These are phyloP conservation scores for Erigeron canadensis DNA, from an alignment of 129 eudicot species.

Conservation along the genomic window DNA sequence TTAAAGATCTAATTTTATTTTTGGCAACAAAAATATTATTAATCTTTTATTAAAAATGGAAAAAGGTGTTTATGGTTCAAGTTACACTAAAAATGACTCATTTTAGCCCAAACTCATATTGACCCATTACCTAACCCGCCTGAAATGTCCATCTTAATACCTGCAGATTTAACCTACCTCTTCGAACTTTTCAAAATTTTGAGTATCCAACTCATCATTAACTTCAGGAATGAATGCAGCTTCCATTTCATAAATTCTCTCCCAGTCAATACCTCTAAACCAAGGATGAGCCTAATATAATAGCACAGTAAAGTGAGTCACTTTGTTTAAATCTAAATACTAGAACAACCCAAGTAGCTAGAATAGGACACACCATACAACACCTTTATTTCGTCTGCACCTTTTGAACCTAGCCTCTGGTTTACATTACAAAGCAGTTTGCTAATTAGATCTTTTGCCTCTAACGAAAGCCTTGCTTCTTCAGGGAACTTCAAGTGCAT, in stretches of 20 bases:
- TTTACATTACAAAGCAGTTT: conserved; percentile 83
- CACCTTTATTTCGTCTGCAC: conserved; percentile 99
- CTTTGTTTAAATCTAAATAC: not conserved
- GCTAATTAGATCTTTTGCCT: conserved; percentile 90
- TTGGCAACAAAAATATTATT: too few species aligned
- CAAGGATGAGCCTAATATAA: conserved; percentile 80
- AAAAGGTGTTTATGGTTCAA: not conserved
- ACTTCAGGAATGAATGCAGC: conserved; percentile 98
- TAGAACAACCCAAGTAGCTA: conserved; percentile 29
- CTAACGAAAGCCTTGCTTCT: conserved; percentile 75
- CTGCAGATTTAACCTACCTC: conserved; percentile 43
- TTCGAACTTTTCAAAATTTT: conserved; percentile 92
- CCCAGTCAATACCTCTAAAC: conserved; percentile 92
- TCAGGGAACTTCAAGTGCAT: conserved; percentile 93
- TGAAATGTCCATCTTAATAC: not conserved
- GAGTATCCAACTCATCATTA: conserved; percentile 94
- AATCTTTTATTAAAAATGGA: not conserved
- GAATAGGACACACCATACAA: conserved; percentile 61
- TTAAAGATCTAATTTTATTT: too few species aligned
- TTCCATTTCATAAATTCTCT: conserved; percentile 79
- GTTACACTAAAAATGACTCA: not conserved
- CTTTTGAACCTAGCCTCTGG: conserved; percentile 89
- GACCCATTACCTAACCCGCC: not conserved
- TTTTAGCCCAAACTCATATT: not conserved
- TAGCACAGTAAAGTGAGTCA: conserved; percentile 26